Evolutionary conservation across 495 filamentous ascomycete genomes (phyloP), one percentile per base, ranked within the genome.

Genomic region (Cercophora newfieldiana): DNA sequence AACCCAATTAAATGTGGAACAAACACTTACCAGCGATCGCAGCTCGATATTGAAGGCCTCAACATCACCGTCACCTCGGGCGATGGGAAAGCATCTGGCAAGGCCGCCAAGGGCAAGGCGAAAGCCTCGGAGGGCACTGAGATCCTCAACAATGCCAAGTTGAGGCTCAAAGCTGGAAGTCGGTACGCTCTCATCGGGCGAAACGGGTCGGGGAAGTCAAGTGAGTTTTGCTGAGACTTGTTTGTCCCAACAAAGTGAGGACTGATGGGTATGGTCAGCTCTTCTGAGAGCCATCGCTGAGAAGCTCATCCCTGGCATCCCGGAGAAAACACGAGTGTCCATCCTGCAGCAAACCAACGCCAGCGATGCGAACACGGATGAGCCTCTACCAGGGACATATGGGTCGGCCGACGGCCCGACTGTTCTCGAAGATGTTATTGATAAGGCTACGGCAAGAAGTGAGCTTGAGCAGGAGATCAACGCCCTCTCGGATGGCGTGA

Each of bases 181-280:
- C 83, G 88, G 56, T 94, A 94, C 79, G 91, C 88, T 0, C 75
- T 95, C 8, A 78, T 93, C 22, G 91, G 91, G 0, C 80, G 90
- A 24, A 95, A 95, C 79, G 91, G 91, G 1, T 86, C 86, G 3
- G 91, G 91, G 6, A 95, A 95, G 74, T 91, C 89, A 19, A 95
- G 89, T 91, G 71, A 76, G 86, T 69, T 24, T 48, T 22, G 16
- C 16, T 49, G 10, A 10, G 24, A 37, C 24, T 50, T 25, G 19
- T 29, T 1, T 29, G 4, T 33, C 8, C 3, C 33, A 31, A 58
- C 59, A 44, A 70, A 7, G 1, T 31, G 22, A 24, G 8, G 10
- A 19, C 25, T n/a, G 8, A 47, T 37, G n/a, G 18, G 12, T 19
- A 1, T n/a, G n/a, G n/a, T n/a, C 44, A 91, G 89, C 91, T 2